Evolutionary conservation across 2,329 filamentous ascomycete genomes (phyloP).

Genomic region (Hypomyces perniciosus): DNA sequence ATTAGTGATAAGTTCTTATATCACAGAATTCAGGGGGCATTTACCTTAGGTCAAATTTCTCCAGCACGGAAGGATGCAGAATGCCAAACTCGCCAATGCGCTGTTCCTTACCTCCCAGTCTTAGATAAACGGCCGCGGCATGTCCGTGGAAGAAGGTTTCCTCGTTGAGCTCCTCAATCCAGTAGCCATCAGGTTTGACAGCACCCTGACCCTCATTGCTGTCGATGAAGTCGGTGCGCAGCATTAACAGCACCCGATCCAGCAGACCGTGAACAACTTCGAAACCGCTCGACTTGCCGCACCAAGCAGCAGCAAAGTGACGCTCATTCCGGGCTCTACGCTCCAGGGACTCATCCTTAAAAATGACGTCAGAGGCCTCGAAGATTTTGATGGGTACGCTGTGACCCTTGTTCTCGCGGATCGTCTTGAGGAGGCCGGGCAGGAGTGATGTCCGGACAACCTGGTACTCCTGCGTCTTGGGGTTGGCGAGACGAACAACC

Average conservation of each 20-base stretch:
- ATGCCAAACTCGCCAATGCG: conserved; percentile 90
- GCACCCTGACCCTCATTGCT: conserved; percentile 62
- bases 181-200: conserved; percentile 68
- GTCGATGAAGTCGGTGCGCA: conserved; percentile 74
- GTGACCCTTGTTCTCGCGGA: conserved; percentile 88
- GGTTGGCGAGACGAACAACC: conserved; percentile 81
- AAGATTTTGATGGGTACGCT: conserved; percentile 86
- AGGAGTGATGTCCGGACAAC: conserved; percentile 82
- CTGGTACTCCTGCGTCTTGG: conserved; percentile 90
- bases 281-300: conserved; percentile 90
- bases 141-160: conserved; percentile 89
- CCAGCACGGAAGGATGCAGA: conserved; percentile 84
- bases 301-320: conserved; percentile 94
- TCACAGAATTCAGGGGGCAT: not conserved
- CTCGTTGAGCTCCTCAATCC: conserved; percentile 89
- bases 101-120: conserved; percentile 64
- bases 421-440: conserved; percentile 85
- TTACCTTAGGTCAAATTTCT: conserved; percentile 79
- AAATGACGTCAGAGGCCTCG: conserved; percentile 83
- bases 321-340: conserved; percentile 87
- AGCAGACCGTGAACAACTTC: conserved; percentile 92
- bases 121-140: conserved; percentile 76
- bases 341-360: conserved; percentile 79
- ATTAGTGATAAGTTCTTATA: not conserved
- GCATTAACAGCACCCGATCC: conserved; percentile 88